A percentile compares a stretch with the other conserved stretches of the same genome.
These are phyloP conservation scores for Coemansia sp. DNA, from an alignment of 192 early-diverging fungal species.

Conservation along the genomic window DNA sequence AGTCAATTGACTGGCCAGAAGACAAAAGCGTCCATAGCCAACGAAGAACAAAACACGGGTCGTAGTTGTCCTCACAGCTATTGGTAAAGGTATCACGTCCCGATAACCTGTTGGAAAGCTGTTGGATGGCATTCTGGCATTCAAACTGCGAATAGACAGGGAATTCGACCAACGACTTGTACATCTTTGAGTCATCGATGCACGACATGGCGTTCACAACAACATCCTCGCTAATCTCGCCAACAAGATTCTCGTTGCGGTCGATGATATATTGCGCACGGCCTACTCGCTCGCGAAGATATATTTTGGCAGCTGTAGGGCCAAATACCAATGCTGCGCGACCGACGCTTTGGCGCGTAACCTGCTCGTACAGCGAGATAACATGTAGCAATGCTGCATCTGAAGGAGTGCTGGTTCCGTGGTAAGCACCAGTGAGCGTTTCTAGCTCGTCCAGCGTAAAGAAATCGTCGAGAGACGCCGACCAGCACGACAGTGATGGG, in stretches of 20 bases:
- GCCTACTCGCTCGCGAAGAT: constrained; percentile 26
- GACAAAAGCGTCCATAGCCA: constrained; percentile 48
- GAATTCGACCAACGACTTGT: constrained; percentile 39
- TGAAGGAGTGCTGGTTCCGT: constrained; percentile 24
- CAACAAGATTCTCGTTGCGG: constrained; percentile 45
- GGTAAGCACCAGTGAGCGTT: constrained; percentile 35
- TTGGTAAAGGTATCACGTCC: neutral
- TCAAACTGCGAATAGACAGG: constrained; percentile 11
- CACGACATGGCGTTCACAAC: constrained; percentile 25
- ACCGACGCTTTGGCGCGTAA: constrained; percentile 44
- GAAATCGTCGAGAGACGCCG: constrained; percentile 38
- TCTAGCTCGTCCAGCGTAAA: constrained; percentile 49
- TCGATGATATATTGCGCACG: constrained; percentile 34
- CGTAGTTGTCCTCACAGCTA: constrained; percentile 19
- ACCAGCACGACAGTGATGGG: constrained; percentile 48
- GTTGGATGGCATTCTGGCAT: neutral
- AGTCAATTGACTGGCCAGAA: constrained; percentile 8
- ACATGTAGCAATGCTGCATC: constrained; percentile 33
- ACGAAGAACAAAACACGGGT: constrained; percentile 34
- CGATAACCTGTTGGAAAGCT: neutral
- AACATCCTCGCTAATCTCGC: constrained; percentile 32
- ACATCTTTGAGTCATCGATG: constrained; percentile 26
- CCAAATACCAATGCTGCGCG: constrained; percentile 47
- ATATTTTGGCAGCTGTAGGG: constrained; percentile 20
- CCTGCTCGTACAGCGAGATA: constrained; percentile 33